phyloP scores from a whole-genome alignment of 495 filamentous ascomycete species.

The Cercophora newfieldiana region DNA sequence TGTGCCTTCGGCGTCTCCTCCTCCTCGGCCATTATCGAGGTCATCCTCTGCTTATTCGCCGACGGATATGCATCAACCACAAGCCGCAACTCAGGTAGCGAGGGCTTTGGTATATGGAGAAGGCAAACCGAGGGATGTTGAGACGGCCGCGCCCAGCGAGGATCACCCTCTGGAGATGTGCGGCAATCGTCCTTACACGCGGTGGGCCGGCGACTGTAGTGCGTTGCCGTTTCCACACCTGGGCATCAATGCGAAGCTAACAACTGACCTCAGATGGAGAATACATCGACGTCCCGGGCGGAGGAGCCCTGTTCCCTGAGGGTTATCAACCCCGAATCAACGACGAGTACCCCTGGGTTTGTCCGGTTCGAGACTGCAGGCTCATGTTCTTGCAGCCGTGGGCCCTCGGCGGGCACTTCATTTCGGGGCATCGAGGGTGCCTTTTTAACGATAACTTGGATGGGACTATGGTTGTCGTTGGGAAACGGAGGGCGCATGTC shows the following conservation, averaged over 20 bases:
- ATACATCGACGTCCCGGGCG: not conserved
- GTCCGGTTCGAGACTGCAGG: conserved; percentile 20
- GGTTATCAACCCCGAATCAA: conserved; percentile 17
- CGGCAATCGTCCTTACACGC: not conserved
- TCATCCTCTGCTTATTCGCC: too few species aligned
- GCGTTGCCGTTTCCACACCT: not conserved
- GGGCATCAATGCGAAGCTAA: not conserved
- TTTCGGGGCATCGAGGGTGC: conserved; percentile 20
- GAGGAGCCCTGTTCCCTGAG: conserved; percentile 22
- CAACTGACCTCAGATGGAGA: not conserved
- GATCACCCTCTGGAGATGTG: not conserved
- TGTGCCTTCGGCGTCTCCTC: too few species aligned
- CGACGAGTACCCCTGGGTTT: conserved; percentile 23
- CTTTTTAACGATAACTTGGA: conserved; percentile 28
- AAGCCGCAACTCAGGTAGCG: too few species aligned
- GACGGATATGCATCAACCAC: too few species aligned
- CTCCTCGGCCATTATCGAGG: too few species aligned
- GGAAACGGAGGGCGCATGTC: conserved; percentile 9
- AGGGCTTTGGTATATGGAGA: too few species aligned
- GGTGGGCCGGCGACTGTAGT: not conserved
- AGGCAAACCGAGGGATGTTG: not conserved
- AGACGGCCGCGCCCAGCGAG: not conserved
- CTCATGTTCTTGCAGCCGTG: not conserved
- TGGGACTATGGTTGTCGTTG: conserved; percentile 21
- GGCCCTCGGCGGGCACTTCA: not conserved